These are phyloP conservation scores for Hortiboletus flavorubellus DNA, from an alignment of 768 basidiomycete genomes.

Conservation along the genomic window DNA sequence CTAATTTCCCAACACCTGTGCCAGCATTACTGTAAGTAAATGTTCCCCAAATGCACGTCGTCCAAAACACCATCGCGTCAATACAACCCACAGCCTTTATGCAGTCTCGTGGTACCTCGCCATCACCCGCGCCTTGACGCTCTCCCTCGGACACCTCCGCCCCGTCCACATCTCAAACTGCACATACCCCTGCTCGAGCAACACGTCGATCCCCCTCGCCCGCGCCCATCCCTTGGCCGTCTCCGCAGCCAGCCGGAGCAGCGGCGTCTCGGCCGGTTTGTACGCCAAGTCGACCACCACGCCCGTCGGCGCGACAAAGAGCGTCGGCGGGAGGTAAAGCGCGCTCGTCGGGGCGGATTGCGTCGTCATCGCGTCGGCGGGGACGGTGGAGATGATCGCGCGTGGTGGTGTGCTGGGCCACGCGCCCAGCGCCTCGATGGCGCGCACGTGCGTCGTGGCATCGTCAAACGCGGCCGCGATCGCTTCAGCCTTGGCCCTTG, in stretches of 20 bases:
- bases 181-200: conserved; percentile 85
- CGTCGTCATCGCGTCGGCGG: conserved; percentile 56
- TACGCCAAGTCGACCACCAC: conserved; percentile 95
- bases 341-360: conserved; percentile 15
- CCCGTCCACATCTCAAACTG: conserved; percentile 87
- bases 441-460: conserved; percentile 44
- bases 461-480: conserved; percentile 60
- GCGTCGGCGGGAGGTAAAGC: conserved; percentile 49
- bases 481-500: conserved; percentile 64
- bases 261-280: conserved; percentile 79
- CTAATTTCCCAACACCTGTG: no score
- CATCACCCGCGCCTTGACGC: conserved; percentile 48
- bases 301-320: conserved; percentile 63
- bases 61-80: no score
- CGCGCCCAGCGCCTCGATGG: conserved; percentile 54
- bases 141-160: conserved; percentile 49
- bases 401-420: conserved; percentile 57
- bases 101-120: conserved; percentile 36
- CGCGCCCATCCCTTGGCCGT: conserved; percentile 54
- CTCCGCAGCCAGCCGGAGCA: conserved; percentile 63
- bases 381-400: conserved; percentile 88
- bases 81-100: no score
- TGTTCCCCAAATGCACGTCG: no score
- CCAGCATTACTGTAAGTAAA: no score
- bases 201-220: conserved; percentile 79